Percentiles rank a stretch among this genome's conserved stretches.
phyloP scores from a whole-genome alignment of 768 basidiomycete species.

The Rhodosporidiobolus sp. region DNA sequence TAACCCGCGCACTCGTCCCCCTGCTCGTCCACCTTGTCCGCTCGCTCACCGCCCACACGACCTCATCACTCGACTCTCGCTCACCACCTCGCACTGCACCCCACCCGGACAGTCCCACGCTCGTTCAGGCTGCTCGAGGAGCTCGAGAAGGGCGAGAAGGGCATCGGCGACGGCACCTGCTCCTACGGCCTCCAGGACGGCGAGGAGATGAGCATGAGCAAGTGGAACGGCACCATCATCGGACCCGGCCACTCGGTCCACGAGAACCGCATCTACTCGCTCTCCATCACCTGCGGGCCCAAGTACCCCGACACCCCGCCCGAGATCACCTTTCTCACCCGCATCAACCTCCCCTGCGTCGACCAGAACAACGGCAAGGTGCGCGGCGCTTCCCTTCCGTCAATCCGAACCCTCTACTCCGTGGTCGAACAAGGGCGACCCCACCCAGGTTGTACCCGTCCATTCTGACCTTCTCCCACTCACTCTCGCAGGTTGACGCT shows the following conservation, averaged over 20 bases:
- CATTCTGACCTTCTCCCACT: neutral
- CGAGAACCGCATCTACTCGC: slow-evolving; percentile 96
- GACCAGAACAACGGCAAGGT: slow-evolving; percentile 63
- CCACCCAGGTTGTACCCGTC: neutral
- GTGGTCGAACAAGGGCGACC: too few species aligned
- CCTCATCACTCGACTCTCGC: neutral
- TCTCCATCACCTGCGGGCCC: slow-evolving; percentile 80
- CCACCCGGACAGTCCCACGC: slow-evolving; percentile 66
- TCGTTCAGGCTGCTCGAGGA: slow-evolving; percentile 97
- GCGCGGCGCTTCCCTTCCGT: slow-evolving; percentile 17
- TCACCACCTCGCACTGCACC: neutral
- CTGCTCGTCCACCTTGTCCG: neutral
- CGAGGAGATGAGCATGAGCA: slow-evolving; percentile 94
- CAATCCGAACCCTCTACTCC: too few species aligned
- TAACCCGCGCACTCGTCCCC: too few species aligned
- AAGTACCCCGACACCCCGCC: slow-evolving; percentile 75
- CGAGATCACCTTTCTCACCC: slow-evolving; percentile 75
- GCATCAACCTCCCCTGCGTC: slow-evolving; percentile 92
- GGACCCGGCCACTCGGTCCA: slow-evolving; percentile 97
- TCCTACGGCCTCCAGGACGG: slow-evolving; percentile 93
- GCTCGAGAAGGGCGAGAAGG: slow-evolving; percentile 99
- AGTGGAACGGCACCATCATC: slow-evolving; percentile 99
- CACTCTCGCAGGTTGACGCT: slow-evolving; percentile 60
- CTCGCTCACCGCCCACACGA: neutral
- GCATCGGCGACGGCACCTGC: slow-evolving; percentile 95